phyloP scores from a whole-genome alignment of 306 rosid species.

The Pyrus betulifolia region DNA sequence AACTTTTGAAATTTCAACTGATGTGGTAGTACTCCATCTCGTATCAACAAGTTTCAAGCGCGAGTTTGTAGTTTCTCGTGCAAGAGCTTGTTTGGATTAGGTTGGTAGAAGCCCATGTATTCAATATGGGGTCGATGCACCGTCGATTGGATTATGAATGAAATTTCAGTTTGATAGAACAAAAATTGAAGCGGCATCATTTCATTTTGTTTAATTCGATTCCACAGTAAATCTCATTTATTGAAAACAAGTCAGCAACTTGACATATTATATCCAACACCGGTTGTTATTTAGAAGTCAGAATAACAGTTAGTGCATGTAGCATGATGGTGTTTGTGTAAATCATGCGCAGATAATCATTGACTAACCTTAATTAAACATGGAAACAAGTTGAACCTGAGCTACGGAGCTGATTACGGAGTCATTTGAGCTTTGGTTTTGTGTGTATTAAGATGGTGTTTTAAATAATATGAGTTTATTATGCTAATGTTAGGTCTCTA shows the following conservation, averaged over 20 bases:
- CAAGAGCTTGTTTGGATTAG: too few species aligned
- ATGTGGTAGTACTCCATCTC: background rate
- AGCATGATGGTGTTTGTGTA: background rate
- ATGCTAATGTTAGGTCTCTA: background rate
- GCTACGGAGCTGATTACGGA: conserved; percentile 4
- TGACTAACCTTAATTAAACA: background rate
- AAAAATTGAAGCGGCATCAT: too few species aligned
- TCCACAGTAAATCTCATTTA: background rate
- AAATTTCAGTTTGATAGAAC: too few species aligned
- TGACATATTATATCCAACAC: background rate
- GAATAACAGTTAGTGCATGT: background rate
- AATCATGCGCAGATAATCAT: background rate
- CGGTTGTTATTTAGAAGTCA: too few species aligned
- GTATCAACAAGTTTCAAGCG: too few species aligned
- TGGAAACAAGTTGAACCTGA: background rate
- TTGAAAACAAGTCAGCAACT: background rate
- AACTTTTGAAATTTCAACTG: background rate
- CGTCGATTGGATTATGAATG: too few species aligned
- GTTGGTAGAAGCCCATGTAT: too few species aligned
- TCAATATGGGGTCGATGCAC: too few species aligned
- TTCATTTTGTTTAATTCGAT: background rate
- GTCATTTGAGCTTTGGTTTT: conserved; percentile 7
- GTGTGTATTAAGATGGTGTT: background rate
- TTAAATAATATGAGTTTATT: too few species aligned
- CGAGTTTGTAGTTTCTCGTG: too few species aligned